Evolutionary conservation across 2,329 filamentous ascomycete genomes (phyloP), one percentile per base, ranked within the genome.

Genomic region (Corinectria fuckeliana): DNA sequence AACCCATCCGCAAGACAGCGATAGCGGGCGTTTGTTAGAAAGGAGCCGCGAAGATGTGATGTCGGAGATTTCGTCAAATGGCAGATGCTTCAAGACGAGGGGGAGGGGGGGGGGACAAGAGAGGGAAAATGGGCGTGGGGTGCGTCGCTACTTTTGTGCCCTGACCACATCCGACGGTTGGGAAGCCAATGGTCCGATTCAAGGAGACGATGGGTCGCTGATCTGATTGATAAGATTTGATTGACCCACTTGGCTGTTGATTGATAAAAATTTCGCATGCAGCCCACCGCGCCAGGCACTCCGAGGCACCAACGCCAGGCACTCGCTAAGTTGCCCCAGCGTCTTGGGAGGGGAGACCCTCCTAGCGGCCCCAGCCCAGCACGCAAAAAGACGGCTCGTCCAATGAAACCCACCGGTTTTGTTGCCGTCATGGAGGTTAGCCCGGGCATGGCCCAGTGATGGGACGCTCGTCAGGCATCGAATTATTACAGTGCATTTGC

Each of bases 191-290:
- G 69, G 72, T 73, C 72, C 70, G 72, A 74, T 74, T 68, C 66
- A 65, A 74, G 71, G 72, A 75, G 71, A 69, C 57, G 55, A 66
- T 56, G 64, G 61, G 70, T 73, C 73, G 72, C 67, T 73, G 73
- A 78, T 79, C 72, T 70, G 78, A 80, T 80, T 80, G 78, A 80
- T 80, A 79, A 80, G 78, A 80, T 80, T 75, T 72, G 76, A 78
- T n/a, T n/a, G n/a, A n/a, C n/a, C n/a, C n/a, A n/a, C n/a, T n/a
- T n/a, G n/a, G n/a, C n/a, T n/a, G n/a, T n/a, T n/a, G n/a, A n/a
- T 78, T 78, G 76, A 78, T 78, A 77, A 78, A 75, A 75, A 62
- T 65, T 68, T 68, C 60, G 64, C 62, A 50, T 59, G 49, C 42
- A 47, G 53, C 48, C 44, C 51, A 45, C 60, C 13, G 55, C 62